These are phyloP conservation scores for Metschnikowia drakensbergensis DNA, from an alignment of 805 yeast genomes.

Conservation along the genomic window DNA sequence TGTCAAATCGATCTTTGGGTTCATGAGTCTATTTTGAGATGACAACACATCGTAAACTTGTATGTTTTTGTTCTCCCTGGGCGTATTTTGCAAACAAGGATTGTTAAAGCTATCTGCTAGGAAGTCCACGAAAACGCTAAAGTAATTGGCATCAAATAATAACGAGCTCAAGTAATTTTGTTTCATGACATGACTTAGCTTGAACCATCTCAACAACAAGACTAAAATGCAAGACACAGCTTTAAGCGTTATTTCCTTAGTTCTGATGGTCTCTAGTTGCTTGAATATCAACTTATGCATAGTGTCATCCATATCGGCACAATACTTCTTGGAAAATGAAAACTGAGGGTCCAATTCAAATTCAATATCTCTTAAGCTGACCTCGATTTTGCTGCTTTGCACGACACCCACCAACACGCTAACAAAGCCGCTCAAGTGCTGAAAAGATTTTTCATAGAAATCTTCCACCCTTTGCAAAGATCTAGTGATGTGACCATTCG, in stretches of 20 bases:
- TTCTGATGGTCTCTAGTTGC: constrained; percentile 51
- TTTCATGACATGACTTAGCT: constrained; percentile 71
- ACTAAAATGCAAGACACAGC: constrained; percentile 52
- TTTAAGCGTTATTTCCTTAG: constrained; percentile 62
- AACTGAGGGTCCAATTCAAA: constrained; percentile 33
- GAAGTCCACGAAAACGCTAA: constrained; percentile 30
- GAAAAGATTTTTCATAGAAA: constrained; percentile 52
- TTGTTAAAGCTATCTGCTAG: constrained; percentile 36
- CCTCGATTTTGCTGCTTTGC: constrained; percentile 45
- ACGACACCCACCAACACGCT: constrained; percentile 62
- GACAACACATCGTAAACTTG: constrained; percentile 32
- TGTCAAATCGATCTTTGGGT: constrained; percentile 33
- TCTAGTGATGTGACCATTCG: constrained; percentile 30
- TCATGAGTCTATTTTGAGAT: constrained; percentile 39
- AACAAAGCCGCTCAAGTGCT: constrained; percentile 59
- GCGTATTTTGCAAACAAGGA: constrained; percentile 26
- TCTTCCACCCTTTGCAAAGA: constrained; percentile 55
- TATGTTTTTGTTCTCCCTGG: constrained; percentile 13
- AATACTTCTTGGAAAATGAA: constrained; percentile 21
- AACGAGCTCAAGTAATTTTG: constrained; percentile 69
- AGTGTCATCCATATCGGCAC: constrained; percentile 6
- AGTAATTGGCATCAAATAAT: constrained; percentile 68
- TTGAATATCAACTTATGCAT: constrained; percentile 26
- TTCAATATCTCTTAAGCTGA: constrained; percentile 33
- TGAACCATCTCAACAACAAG: constrained; percentile 70